Evolutionary conservation across 129 eudicot genomes (phyloP).

Genomic region (Saussurea involucrata): DNA sequence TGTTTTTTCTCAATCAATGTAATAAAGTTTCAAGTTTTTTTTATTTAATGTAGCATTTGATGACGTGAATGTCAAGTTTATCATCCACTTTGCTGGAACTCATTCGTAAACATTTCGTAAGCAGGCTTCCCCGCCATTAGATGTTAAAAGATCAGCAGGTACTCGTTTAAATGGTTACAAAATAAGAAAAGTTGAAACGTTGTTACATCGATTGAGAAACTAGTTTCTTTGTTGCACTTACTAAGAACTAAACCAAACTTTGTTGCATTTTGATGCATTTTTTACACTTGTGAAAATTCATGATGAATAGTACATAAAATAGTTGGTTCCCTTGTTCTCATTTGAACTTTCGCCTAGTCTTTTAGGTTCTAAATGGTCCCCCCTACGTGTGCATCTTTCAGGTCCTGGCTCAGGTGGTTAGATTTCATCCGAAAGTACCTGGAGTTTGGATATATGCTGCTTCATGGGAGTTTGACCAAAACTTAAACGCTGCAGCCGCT

Average conservation of each 20-base stretch:
- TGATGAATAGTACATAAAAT: not conserved
- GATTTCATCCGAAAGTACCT: conserved; percentile 92
- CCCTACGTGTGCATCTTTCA: conserved; percentile 16
- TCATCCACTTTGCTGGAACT: not conserved
- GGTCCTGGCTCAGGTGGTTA: conserved; percentile 84
- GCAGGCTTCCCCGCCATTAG: not conserved
- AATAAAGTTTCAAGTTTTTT: not conserved
- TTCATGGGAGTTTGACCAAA: conserved; percentile 83
- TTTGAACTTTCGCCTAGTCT: not conserved
- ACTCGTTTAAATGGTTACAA: not conserved
- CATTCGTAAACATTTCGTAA: not conserved
- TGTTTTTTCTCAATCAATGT: not conserved
- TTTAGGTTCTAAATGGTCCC: not conserved
- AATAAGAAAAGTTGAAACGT: not conserved
- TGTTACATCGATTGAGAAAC: not conserved
- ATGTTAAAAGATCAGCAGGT: not conserved
- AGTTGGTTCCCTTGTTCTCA: not conserved
- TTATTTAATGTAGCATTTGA: not conserved
- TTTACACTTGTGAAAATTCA: not conserved
- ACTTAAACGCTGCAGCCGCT: conserved; percentile 72
- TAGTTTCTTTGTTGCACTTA: too few relatives aligned
- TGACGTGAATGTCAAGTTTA: not conserved
- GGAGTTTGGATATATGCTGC: conserved; percentile 98
- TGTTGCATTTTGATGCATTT: not conserved
- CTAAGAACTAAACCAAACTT: not conserved